Base-by-base conservation (phyloP, 1,139 yeast genomes). In the Fermentozyma sake region DNA sequence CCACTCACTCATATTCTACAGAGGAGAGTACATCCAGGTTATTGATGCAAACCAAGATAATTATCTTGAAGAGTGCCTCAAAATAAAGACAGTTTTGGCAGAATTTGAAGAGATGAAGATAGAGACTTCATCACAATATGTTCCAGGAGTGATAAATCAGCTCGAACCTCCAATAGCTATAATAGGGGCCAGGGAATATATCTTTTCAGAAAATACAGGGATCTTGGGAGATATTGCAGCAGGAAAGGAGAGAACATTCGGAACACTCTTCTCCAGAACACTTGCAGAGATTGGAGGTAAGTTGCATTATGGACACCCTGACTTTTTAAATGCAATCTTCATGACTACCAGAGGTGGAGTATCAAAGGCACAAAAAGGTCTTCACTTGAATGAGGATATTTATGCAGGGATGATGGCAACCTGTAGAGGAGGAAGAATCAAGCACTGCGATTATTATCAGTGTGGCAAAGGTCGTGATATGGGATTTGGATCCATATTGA, bases 331-430 rank as follows among this genome's bases (percentile, higher is more conserved):
- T 55, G 89, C 76, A 0, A 76, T 83, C 1, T 86, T 82, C 46
- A 85, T 86, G 95, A 77, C 85, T 0, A 86, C 95, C 0, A 60
- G 96, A 50, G 96, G 96, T 3, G 96, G 96, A 0, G 70, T 86
- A 1, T 85, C 95, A 0, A 86, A 86, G 45, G 95, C 95, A 0
- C 96, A 86, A 49, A 79, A 74, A 38, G 91, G 95, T 0, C 61
- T 86, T 18, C 95, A 86, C 52, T 61, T 86, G 40, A 86, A 86
- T 51, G 96, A 86, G 46, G 96, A 86, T 49, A 86, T 86, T 12
- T 86, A 82, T 54, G 95, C 96, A 5, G 96, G 96, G 2, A 86
- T 86, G 79, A 83, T 68, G 42, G 94, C 93, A 0, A 50, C 80
- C 17, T 60, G 80, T 37, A 64, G 96, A 31, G 95, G 95, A 2